These are phyloP conservation scores for Ruellia speciosa DNA, from an alignment of 305 asterid species.

Conservation along the genomic window DNA sequence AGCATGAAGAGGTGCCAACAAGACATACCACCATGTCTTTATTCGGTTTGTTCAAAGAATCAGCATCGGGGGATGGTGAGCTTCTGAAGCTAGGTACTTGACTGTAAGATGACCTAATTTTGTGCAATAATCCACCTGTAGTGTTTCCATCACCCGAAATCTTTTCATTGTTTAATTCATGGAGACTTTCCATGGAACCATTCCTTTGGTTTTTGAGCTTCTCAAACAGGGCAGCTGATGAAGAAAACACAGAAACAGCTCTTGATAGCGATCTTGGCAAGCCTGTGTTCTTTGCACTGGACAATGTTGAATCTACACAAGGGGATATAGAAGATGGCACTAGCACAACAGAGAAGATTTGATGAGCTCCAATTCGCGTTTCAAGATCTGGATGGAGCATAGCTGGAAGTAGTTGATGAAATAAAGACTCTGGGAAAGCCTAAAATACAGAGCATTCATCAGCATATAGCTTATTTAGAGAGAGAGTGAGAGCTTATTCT, in stretches of 20 bases:
- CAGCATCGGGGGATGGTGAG: constrained; percentile 37
- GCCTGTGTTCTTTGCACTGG: constrained; percentile 33
- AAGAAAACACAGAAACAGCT: constrained; percentile 89
- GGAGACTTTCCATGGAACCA: constrained; percentile 32
- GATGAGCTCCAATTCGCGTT: constrained; percentile 91
- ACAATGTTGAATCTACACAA: constrained; percentile 28
- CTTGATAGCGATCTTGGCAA: constrained; percentile 86
- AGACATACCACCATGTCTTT: constrained; percentile 47
- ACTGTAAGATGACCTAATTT: constrained; percentile 72
- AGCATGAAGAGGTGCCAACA: background rate
- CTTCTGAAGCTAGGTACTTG: constrained; percentile 61
- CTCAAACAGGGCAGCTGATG: constrained; percentile 91
- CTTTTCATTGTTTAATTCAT: constrained; percentile 27
- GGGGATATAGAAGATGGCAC: constrained; percentile 93
- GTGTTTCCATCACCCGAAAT: constrained; percentile 27
- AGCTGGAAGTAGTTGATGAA: constrained; percentile 92
- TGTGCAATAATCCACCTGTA: constrained; percentile 50
- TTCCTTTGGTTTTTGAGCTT: constrained; percentile 56
- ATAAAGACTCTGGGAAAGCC: constrained; percentile 97
- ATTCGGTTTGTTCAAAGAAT: constrained; percentile 30
- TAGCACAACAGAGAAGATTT: constrained; percentile 87
- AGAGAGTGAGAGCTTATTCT: background rate
- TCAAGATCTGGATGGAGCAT: constrained; percentile 95
- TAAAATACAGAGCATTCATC: background rate
- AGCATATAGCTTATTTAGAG: background rate